A percentile compares a stretch with the other conserved stretches of the same genome.
Evolutionary conservation across 2,329 filamentous ascomycete species (phyloP).

Genomic region (Albophoma yamanashiensis): DNA sequence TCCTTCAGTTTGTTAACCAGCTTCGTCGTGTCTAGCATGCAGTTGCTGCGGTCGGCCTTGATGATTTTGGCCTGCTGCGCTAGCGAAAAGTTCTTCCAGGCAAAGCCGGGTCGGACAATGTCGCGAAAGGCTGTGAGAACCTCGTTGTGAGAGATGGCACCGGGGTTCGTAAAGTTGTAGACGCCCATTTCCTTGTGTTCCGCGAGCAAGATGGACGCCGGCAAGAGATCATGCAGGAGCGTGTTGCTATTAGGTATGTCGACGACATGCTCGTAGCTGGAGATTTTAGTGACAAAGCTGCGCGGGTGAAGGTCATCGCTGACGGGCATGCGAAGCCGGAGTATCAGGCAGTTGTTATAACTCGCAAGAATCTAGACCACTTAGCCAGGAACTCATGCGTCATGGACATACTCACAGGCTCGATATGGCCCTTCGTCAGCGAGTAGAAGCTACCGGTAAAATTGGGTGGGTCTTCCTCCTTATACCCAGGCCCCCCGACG

Average conservation of each 20-base stretch:
- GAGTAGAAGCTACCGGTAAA: conserved; percentile 60
- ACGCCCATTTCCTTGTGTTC: conserved; percentile 52
- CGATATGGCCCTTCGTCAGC: conserved; percentile 53
- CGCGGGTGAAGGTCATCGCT: conserved; percentile 55
- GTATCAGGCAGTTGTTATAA: conserved; percentile 51
- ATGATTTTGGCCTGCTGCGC: conserved; percentile 58
- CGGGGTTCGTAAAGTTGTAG: conserved; percentile 63
- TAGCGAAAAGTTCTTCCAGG: conserved; percentile 55
- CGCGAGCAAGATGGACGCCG: conserved; percentile 47
- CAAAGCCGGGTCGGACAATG: conserved; percentile 48
- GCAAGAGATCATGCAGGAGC: conserved; percentile 53
- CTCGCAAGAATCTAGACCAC: conserved; percentile 43
- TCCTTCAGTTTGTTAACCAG: conserved; percentile 47
- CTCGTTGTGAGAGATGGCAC: conserved; percentile 60
- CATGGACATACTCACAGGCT: conserved; percentile 23
- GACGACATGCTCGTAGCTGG: conserved; percentile 53
- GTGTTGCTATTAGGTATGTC: conserved; percentile 62
- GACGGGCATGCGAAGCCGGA: conserved; percentile 59
- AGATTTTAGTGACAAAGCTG: conserved; percentile 61
- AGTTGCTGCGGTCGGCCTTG: conserved; percentile 57
- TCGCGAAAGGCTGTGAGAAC: conserved; percentile 52
- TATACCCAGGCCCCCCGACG: conserved; percentile 47
- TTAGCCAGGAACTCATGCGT: too few relatives aligned
- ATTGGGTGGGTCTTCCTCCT: conserved; percentile 52
- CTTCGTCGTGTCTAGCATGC: conserved; percentile 52